Conservation (phyloP, 768 basidiomycete species). For the Fibroporia radiculosa region DNA sequence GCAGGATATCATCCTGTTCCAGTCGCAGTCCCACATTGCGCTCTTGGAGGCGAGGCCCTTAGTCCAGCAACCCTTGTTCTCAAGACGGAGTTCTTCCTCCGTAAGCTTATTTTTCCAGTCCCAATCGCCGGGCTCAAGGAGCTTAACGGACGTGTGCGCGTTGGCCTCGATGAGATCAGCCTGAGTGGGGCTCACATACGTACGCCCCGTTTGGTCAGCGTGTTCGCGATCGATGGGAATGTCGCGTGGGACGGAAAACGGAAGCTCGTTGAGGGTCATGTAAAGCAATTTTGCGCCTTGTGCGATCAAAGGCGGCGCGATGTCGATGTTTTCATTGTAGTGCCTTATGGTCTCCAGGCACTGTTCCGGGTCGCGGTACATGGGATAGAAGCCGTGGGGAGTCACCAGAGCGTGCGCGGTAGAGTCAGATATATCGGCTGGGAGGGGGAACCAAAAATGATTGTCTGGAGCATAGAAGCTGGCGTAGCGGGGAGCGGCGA, state of each 20-base stretch:
- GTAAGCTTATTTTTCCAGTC: conserved; percentile 18
- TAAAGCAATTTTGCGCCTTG: conserved; percentile 57
- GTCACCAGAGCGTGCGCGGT: conserved; percentile 24
- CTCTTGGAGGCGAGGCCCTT: conserved; percentile 28
- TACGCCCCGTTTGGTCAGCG: conserved; percentile 11
- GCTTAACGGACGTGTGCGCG: conserved; percentile 29
- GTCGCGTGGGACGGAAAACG: conserved; percentile 26
- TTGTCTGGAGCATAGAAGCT: conserved; percentile 52
- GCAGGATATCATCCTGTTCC: conserved; percentile 46
- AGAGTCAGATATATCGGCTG: conserved; percentile 10
- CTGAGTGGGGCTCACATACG: conserved; percentile 40
- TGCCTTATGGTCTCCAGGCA: conserved; percentile 12
- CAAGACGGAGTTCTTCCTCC: conserved; percentile 17
- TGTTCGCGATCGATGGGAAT: conserved; percentile 24
- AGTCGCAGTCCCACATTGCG: conserved; percentile 45
- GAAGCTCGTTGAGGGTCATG: conserved; percentile 48
- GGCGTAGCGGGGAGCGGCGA: conserved; percentile 42
- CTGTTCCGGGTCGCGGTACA: conserved; percentile 27
- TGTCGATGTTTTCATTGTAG: conserved; percentile 13
- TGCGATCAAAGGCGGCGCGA: conserved; percentile 38
- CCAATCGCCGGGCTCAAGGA: conserved; percentile 19
- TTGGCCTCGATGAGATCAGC: conserved; percentile 47
- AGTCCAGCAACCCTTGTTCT: conserved; percentile 20
- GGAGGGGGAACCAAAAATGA: conserved; percentile 49
- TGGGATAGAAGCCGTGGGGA: conserved; percentile 41